phyloP scores from a whole-genome alignment of 345 rosid genomes.

The thale cress (Arabidopsis thaliana) region DNA sequence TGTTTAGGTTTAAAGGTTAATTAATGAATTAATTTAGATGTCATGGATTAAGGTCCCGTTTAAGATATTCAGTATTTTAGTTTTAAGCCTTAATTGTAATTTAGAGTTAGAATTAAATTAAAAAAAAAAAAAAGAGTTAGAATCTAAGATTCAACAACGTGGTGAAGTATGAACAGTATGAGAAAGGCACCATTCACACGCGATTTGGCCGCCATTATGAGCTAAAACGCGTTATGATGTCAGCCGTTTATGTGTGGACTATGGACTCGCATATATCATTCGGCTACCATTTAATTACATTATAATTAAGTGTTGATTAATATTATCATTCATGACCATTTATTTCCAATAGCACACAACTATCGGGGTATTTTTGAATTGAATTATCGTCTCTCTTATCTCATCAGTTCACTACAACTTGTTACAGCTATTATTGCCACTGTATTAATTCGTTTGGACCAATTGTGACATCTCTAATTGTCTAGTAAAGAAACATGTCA shows the following conservation, averaged over 20 bases:
- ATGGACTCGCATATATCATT: background rate
- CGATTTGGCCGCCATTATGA: background rate
- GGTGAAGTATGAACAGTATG: background rate
- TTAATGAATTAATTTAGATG: no score
- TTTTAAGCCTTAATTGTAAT: no score
- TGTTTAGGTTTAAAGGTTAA: no score
- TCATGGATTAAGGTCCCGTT: no score
- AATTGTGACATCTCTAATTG: background rate
- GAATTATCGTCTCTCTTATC: background rate
- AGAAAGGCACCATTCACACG: background rate
- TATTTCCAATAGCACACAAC: background rate
- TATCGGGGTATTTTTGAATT: background rate
- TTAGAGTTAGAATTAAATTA: no score
- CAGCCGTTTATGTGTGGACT: slow-evolving; percentile 3
- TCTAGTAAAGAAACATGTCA: no score
- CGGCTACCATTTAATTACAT: background rate
- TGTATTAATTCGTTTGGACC: slow-evolving; percentile 7
- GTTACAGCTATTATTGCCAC: background rate
- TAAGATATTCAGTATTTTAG: no score
- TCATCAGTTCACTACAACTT: background rate
- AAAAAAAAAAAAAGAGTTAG: no score
- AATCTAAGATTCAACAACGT: background rate
- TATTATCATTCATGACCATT: no score
- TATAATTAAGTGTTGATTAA: background rate
- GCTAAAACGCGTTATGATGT: slow-evolving; percentile 10